Conservation (phyloP, 2,329 filamentous ascomycete species). For the Ophiognomonia clavigignenti-juglandacearum region DNA sequence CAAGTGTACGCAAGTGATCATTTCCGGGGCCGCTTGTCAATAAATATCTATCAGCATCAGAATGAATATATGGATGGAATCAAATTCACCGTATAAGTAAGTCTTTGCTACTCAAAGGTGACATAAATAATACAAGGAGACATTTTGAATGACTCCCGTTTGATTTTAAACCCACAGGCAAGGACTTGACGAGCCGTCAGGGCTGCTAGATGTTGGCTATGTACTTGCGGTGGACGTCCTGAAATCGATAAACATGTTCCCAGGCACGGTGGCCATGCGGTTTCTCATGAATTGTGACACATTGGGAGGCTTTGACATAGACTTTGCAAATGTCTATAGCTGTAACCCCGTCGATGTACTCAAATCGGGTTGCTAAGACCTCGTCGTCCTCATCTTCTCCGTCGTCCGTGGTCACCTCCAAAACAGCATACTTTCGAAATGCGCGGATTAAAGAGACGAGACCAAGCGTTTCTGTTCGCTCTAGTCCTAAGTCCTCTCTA, state of each 20-base stretch:
- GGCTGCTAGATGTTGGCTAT: neutral
- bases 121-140: too few relatives aligned
- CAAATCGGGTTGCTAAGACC: neutral
- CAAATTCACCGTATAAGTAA: too few relatives aligned
- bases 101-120: too few relatives aligned
- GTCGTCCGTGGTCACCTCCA: slow-evolving; percentile 2
- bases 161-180: too few relatives aligned
- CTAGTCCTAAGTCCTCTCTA: neutral
- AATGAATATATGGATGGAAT: too few relatives aligned
- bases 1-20: too few relatives aligned
- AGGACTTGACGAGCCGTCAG: too few relatives aligned
- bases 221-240: neutral
- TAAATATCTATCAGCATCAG: too few relatives aligned
- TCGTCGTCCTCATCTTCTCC: slow-evolving; percentile 10
- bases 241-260: neutral
- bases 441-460: neutral
- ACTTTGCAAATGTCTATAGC: slow-evolving; percentile 8
- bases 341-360: slow-evolving; percentile 6
- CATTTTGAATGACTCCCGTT: too few relatives aligned
- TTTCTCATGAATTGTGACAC: neutral
- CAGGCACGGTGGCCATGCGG: neutral
- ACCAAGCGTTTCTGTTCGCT: neutral
- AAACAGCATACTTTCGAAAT: neutral
- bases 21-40: too few relatives aligned
- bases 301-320: slow-evolving; percentile 2